Conservation (phyloP, 169 alveolate genomes). For the Plasmodium cynomolgi region DNA sequence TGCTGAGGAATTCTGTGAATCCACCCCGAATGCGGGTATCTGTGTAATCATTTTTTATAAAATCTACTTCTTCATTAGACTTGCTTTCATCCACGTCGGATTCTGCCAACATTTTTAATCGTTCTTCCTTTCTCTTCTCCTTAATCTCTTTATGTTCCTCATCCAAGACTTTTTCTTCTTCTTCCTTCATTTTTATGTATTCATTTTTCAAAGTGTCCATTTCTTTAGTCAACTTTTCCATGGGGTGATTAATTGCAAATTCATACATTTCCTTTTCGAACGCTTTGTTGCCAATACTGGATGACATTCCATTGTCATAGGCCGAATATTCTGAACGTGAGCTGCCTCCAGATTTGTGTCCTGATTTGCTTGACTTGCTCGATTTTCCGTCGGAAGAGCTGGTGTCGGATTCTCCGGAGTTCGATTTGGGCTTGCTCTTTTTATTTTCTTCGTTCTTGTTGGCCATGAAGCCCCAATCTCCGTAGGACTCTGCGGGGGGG, state of each 20-base stretch:
- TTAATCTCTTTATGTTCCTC: neutral
- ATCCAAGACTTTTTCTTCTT: neutral
- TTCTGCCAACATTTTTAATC: neutral
- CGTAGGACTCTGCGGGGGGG: neutral
- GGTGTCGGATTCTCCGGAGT: neutral
- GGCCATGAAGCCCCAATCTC: neutral
- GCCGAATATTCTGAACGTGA: neutral
- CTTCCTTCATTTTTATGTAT: slow-evolving; percentile 1
- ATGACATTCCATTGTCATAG: neutral
- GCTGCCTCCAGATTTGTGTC: neutral
- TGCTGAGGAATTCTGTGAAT: slow-evolving; percentile 8
- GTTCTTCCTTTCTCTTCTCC: slow-evolving; percentile 4
- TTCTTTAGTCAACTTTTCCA: neutral
- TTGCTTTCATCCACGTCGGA: neutral
- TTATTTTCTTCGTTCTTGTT: neutral
- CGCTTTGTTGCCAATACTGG: neutral
- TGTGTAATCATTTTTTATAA: neutral
- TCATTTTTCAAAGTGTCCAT: neutral
- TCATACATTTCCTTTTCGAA: neutral
- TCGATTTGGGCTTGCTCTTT: neutral
- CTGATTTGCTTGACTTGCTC: neutral
- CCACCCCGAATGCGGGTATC: neutral
- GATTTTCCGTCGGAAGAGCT: neutral
- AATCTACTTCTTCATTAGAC: neutral
- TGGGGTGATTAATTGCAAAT: neutral